Base-by-base conservation (phyloP, 768 basidiomycete genomes). In the Crassisporium funariophilum region DNA sequence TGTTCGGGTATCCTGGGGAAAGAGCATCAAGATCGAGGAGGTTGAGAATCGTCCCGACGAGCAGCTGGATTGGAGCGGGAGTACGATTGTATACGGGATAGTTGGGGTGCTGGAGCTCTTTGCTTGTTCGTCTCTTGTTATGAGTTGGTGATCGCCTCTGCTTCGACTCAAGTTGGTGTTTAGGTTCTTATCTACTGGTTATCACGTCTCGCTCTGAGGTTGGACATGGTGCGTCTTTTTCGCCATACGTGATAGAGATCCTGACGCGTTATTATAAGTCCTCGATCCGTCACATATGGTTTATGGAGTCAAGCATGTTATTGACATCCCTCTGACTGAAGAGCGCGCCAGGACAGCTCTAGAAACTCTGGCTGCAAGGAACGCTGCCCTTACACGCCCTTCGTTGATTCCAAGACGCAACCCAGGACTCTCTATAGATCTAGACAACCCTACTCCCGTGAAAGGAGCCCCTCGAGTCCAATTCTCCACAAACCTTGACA, bases 111-210 rank as follows among this genome's bases (percentile, higher is more conserved):
- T 93, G 50, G 81, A 83, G 50, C 66, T 93, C 17, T 88, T 83
- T 60, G 77, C 84, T 58, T 79, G 90, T 91, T 66, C 48, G 71
- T 65, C 19, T 24, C 37, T 44, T 20, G n/a, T 29, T 19, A 40
- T 42, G 40, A 8, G 8, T 39, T 23, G 12, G 11, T 35, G 41
- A 48, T 36, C 50, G 42, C 34, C 49, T 41, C 27, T 47, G 46
- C 22, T 36, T 42, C 34, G 44, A 44, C 22, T 39, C 33, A 37
- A 35, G 31, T 43, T 43, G 46, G 22, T 16, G 35, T 13, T 50
- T 21, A 91, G 91, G 78, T 25, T 86, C 90, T 7, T 84, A 91
- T 70, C 66, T 93, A 13, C 68, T 93, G 35, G 86, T 90, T 4
- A 79, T 93, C 37, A 83, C 81, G 15, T 73, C 80, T 1, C 78